Percentiles rank a stretch among this genome's conserved stretches.
These are phyloP conservation scores for Elsinoe ampelina DNA, from an alignment of 2,329 filamentous ascomycete genomes.

Conservation along the genomic window DNA sequence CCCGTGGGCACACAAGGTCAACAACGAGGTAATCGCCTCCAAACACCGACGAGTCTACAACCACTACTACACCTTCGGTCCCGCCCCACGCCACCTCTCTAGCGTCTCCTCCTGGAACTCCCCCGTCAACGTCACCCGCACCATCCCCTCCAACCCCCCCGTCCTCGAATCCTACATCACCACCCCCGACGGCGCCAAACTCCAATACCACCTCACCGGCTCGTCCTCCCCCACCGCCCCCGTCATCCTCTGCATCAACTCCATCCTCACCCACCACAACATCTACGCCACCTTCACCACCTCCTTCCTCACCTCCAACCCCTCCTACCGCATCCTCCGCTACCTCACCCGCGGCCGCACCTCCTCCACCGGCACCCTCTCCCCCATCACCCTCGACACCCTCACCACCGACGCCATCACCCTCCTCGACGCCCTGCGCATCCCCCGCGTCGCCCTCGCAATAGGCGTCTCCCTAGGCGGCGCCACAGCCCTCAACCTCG, in stretches of 20 bases:
- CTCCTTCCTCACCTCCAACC: slow-evolving; percentile 47
- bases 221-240: slow-evolving; percentile 57
- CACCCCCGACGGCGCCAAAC: slow-evolving; percentile 55
- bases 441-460: slow-evolving; percentile 55
- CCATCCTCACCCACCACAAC: slow-evolving; percentile 63
- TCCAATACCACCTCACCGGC: slow-evolving; percentile 70
- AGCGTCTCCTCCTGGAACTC: slow-evolving; percentile 49
- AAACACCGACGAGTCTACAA: slow-evolving; percentile 55
- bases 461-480: slow-evolving; percentile 76
- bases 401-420: slow-evolving; percentile 58
- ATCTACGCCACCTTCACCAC: slow-evolving; percentile 74
- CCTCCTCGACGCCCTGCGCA: slow-evolving; percentile 60
- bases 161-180: slow-evolving; percentile 60
- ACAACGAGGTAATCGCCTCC: slow-evolving; percentile 47
- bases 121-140: slow-evolving; percentile 44
- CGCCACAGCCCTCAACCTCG: slow-evolving; percentile 64
- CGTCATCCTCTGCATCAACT: slow-evolving; percentile 67
- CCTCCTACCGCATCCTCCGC: slow-evolving; percentile 61
- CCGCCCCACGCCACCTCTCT: slow-evolving; percentile 59
- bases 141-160: slow-evolving; percentile 39
- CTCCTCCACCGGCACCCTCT: slow-evolving; percentile 27
- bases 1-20: slow-evolving; percentile 51
- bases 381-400: slow-evolving; percentile 49
- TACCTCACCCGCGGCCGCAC: slow-evolving; percentile 68
- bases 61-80: slow-evolving; percentile 72